Conservation (phyloP, 176 grass and related monocot species). For the Bonia amplexicaulis region DNA sequence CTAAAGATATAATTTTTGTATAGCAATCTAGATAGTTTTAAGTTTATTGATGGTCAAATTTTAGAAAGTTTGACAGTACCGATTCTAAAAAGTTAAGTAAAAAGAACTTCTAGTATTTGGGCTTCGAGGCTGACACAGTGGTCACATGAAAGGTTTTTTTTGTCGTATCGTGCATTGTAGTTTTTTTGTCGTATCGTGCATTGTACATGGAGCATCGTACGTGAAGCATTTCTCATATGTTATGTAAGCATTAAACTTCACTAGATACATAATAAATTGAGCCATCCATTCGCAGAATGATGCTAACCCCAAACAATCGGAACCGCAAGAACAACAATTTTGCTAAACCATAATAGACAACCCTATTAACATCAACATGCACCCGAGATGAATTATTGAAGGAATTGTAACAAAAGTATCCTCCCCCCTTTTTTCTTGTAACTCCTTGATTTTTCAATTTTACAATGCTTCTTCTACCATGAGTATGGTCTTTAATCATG, state of each 20-base stretch:
- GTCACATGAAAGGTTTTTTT: background rate
- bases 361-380: background rate
- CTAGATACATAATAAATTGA: background rate
- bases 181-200: background rate
- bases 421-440: background rate
- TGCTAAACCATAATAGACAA: background rate
- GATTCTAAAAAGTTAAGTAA: too few species aligned
- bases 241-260: constrained; percentile 4
- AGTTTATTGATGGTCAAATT: too few species aligned
- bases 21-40: too few species aligned
- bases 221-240: background rate
- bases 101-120: background rate
- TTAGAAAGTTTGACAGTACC: too few species aligned
- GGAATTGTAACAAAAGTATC: background rate
- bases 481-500: background rate
- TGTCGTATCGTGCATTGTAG: too few species aligned
- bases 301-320: background rate
- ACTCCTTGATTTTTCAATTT: background rate
- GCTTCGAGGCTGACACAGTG: background rate
- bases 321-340: background rate
- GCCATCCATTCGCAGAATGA: background rate
- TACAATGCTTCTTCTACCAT: background rate
- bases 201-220: background rate
- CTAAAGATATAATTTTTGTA: too few species aligned
- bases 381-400: background rate